Evolutionary conservation across 257 asterid species (phyloP).

Genomic region (Rauvolfia tetraphylla): DNA sequence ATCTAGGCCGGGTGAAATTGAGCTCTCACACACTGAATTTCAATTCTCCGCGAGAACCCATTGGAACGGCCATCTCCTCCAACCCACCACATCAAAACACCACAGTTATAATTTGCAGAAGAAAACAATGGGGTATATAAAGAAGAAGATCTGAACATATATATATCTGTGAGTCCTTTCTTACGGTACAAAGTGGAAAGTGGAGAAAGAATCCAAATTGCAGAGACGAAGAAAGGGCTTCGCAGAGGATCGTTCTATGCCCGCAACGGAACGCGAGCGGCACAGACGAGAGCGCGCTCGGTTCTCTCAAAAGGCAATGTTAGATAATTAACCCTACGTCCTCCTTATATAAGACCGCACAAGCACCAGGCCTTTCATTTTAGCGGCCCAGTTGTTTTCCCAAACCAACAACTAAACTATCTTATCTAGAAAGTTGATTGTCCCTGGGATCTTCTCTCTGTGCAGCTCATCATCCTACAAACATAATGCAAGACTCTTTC

Average conservation of each 20-base stretch:
- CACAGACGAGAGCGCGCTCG: slow-evolving; percentile 33
- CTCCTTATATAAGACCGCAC: neutral
- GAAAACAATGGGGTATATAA: neutral
- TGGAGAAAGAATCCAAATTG: slow-evolving; percentile 10
- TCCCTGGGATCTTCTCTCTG: no score
- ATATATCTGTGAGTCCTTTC: slow-evolving; percentile 33
- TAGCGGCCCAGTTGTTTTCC: no score
- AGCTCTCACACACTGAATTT: slow-evolving; percentile 29
- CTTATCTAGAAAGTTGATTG: no score
- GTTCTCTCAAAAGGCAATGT: slow-evolving; percentile 57
- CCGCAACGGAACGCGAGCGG: slow-evolving; percentile 75
- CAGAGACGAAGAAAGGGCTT: slow-evolving; percentile 24
- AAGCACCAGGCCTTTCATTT: no score
- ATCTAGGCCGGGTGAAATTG: slow-evolving; percentile 72
- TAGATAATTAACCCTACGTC: neutral
- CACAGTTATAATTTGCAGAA: no score
- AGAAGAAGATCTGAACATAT: neutral
- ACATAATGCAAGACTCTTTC: no score
- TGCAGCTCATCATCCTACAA: no score
- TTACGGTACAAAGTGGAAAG: slow-evolving; percentile 10
- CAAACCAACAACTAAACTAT: no score
- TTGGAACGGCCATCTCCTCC: slow-evolving; percentile 56
- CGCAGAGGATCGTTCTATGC: slow-evolving; percentile 37
- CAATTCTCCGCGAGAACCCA: slow-evolving; percentile 42
- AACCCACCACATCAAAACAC: neutral